Evolutionary conservation across 768 basidiomycete genomes (phyloP).

Genomic region (Plicaturopsis crispa): DNA sequence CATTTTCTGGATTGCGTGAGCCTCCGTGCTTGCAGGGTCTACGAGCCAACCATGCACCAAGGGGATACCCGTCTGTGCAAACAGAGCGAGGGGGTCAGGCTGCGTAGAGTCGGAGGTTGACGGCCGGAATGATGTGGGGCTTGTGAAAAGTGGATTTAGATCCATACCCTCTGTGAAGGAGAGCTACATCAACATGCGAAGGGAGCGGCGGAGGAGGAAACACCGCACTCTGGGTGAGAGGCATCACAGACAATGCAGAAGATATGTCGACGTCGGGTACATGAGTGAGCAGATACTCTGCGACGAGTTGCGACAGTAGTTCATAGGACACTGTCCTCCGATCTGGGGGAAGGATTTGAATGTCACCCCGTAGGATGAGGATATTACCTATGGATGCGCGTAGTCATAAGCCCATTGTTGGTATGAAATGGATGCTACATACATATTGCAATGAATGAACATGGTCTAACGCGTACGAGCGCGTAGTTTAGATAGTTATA

Average conservation of each 20-base stretch:
- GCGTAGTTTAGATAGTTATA: no score
- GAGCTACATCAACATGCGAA: neutral
- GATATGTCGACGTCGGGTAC: constrained; percentile 58
- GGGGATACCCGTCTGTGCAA: constrained; percentile 71
- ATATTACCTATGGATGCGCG: constrained; percentile 60
- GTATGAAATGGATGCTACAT: constrained; percentile 14
- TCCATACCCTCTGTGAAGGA: constrained; percentile 71
- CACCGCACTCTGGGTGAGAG: constrained; percentile 64
- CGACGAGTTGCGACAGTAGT: constrained; percentile 76
- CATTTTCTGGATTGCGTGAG: constrained; percentile 38
- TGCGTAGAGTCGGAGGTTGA: no score
- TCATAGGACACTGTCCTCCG: constrained; percentile 77
- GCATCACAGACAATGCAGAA: constrained; percentile 70
- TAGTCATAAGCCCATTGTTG: constrained; percentile 3
- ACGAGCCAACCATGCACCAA: constrained; percentile 89
- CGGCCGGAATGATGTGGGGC: constrained; percentile 60
- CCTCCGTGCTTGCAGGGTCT: constrained; percentile 61
- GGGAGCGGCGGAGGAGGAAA: neutral
- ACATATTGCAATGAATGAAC: constrained; percentile 90
- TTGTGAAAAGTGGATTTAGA: constrained; percentile 79
- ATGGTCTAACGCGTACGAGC: no score
- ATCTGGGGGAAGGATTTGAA: constrained; percentile 59
- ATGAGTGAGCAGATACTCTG: constrained; percentile 65
- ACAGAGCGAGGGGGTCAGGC: constrained; percentile 78
- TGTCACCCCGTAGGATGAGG: constrained; percentile 77